Conservation (phyloP, 1,139 yeast species). For the Candida glucosophila region DNA sequence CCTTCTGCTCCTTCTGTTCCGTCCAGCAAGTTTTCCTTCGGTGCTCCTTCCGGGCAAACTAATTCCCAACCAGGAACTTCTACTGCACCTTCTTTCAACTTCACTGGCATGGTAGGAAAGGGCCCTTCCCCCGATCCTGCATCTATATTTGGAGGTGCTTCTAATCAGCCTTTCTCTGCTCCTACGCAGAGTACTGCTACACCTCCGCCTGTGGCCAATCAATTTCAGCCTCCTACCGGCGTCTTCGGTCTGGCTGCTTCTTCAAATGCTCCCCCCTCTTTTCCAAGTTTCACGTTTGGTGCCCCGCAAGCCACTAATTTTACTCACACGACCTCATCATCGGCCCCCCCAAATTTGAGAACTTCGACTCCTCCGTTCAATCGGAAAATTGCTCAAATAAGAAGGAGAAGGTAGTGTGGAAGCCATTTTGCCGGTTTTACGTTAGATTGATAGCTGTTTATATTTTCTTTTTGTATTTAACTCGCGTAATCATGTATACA, state of each 20-base stretch:
- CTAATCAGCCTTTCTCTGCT: too few species aligned
- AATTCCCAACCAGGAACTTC: constrained; percentile 1
- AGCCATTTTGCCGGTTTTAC: too few species aligned
- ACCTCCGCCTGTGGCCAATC: constrained; percentile 2
- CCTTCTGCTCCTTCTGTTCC: constrained; percentile 2
- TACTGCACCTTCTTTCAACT: constrained; percentile 9
- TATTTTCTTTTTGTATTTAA: too few species aligned
- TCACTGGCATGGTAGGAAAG: constrained; percentile 9
- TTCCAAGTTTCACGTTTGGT: constrained; percentile 2
- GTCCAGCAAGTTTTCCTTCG: constrained; percentile 4
- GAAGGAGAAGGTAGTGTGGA: constrained; percentile 18
- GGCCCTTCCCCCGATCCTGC: constrained; percentile 24
- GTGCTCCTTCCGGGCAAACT: constrained; percentile 3
- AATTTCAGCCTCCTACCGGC: too few species aligned
- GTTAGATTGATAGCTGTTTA: too few species aligned
- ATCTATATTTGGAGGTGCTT: constrained; percentile 11
- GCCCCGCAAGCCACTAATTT: too few species aligned
- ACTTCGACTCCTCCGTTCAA: constrained; percentile 10
- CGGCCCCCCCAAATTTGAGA: too few species aligned
- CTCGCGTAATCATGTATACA: too few species aligned
- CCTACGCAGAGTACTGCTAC: too few species aligned
- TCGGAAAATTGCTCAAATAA: constrained; percentile 21
- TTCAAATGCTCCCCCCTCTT: constrained; percentile 1
- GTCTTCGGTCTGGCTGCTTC: too few species aligned
- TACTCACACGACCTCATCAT: constrained; percentile 4